These are phyloP conservation scores for Silene coronaria DNA, from an alignment of 179 eudicot genomes.

Conservation along the genomic window DNA sequence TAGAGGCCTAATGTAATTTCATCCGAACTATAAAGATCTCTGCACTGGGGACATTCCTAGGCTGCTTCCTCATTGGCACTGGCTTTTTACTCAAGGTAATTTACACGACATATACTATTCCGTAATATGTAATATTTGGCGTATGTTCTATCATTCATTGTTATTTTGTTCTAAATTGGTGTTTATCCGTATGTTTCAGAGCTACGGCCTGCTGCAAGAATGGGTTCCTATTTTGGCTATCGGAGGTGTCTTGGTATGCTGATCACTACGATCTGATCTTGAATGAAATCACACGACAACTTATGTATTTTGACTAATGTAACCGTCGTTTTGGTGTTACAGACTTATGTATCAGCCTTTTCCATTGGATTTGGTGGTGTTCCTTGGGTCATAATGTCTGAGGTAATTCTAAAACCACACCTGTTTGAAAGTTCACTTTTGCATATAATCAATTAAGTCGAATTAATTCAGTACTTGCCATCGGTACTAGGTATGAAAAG, in stretches of 20 bases:
- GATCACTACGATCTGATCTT: neutral
- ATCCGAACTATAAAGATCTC: slow-evolving; percentile 41
- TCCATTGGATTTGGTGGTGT: slow-evolving; percentile 70
- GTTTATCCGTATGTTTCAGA: slow-evolving; percentile 25
- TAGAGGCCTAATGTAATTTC: neutral
- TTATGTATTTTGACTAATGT: neutral
- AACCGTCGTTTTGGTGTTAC: slow-evolving; percentile 9
- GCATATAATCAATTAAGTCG: no score
- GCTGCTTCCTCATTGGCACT: slow-evolving; percentile 51
- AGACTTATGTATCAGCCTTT: slow-evolving; percentile 52
- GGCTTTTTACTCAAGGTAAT: slow-evolving; percentile 67
- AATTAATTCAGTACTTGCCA: no score
- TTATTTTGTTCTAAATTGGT: neutral
- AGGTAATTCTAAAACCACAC: slow-evolving; percentile 33
- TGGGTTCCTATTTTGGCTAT: slow-evolving; percentile 53
- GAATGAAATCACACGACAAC: neutral
- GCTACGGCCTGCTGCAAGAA: slow-evolving; percentile 33
- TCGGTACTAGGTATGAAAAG: no score
- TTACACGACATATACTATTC: neutral
- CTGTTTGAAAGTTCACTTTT: no score
- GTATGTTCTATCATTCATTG: no score
- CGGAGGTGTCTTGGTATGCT: slow-evolving; percentile 59
- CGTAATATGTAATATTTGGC: neutral
- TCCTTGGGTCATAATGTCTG: slow-evolving; percentile 81
- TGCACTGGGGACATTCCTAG: slow-evolving; percentile 56